phyloP scores from a whole-genome alignment of 257 asterid genomes.

The Solanum medicagineum region DNA sequence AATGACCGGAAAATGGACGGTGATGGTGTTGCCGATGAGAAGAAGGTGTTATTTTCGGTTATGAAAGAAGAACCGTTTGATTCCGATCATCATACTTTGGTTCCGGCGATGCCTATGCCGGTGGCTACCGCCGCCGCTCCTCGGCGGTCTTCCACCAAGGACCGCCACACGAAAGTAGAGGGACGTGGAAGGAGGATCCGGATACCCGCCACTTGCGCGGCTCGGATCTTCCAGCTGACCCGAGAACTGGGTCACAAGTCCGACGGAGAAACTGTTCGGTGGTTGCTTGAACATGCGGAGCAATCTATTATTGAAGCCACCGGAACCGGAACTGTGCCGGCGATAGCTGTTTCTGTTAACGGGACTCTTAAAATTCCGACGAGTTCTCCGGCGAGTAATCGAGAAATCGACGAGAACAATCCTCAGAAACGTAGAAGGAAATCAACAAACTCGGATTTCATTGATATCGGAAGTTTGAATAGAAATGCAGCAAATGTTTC shows the following conservation, averaged over 20 bases:
- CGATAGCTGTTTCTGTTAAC: not conserved
- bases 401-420: not conserved
- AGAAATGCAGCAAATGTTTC: not conserved
- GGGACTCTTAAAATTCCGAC: not conserved
- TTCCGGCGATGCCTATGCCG: not conserved
- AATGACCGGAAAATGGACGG: not conserved
- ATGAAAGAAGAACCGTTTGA: not conserved
- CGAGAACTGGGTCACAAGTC: constrained; percentile 3
- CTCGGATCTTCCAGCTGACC: constrained; percentile 1
- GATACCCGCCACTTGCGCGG: constrained; percentile 2
- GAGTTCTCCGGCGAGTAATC: not conserved
- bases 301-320: not conserved
- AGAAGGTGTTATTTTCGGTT: not conserved
- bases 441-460: not conserved
- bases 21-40: not conserved
- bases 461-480: not conserved
- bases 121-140: not conserved
- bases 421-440: not conserved
- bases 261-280: constrained; percentile 1
- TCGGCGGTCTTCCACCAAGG: not conserved
- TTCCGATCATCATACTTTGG: not conserved
- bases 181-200: constrained; percentile 2
- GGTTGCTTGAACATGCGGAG: constrained; percentile 4
- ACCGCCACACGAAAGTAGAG: constrained; percentile 1
- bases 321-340: not conserved